Percentiles rank a stretch among this genome's conserved stretches.
These are phyloP conservation scores for Thermomucor indicae-seudaticae DNA, from an alignment of 371 early-diverging fungal species.

Conservation along the genomic window DNA sequence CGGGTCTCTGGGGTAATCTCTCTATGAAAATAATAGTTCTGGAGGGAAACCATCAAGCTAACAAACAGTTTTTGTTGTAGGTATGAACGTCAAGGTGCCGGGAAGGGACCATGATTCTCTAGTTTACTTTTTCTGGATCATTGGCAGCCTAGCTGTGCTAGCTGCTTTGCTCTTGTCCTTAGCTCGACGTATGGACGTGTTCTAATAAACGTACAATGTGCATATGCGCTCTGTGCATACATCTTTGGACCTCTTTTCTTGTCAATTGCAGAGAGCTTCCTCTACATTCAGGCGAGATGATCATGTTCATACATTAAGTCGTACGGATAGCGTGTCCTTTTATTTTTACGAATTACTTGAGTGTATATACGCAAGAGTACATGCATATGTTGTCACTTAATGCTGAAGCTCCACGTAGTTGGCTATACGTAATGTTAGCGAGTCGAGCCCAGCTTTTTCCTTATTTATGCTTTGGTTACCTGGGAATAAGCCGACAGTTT, in stretches of 20 bases:
- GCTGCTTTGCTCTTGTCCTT: slow-evolving; percentile 28
- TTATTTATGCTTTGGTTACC: slow-evolving; percentile 35
- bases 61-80: slow-evolving; percentile 24
- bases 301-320: too few relatives aligned
- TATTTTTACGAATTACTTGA: too few relatives aligned
- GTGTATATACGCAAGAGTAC: too few relatives aligned
- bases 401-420: slow-evolving; percentile 18
- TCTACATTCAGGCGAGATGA: too few relatives aligned
- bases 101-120: slow-evolving; percentile 52
- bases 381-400: too few relatives aligned
- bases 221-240: too few relatives aligned
- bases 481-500: slow-evolving; percentile 72
- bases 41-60: too few relatives aligned
- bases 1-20: slow-evolving; percentile 53
- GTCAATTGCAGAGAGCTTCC: too few relatives aligned
- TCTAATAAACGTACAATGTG: too few relatives aligned
- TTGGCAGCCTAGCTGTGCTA: slow-evolving; percentile 27
- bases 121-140: slow-evolving; percentile 39
- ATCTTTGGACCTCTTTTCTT: too few relatives aligned
- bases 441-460: background rate
- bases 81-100: slow-evolving; percentile 76
- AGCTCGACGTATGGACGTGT: too few relatives aligned
- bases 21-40: background rate
- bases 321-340: too few relatives aligned
- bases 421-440: slow-evolving; percentile 3